A percentile compares a stretch with the other conserved stretches of the same genome.
Evolutionary conservation across 805 yeast species (phyloP).

Genomic region (Cyberlindnera xishuangbannaensis): DNA sequence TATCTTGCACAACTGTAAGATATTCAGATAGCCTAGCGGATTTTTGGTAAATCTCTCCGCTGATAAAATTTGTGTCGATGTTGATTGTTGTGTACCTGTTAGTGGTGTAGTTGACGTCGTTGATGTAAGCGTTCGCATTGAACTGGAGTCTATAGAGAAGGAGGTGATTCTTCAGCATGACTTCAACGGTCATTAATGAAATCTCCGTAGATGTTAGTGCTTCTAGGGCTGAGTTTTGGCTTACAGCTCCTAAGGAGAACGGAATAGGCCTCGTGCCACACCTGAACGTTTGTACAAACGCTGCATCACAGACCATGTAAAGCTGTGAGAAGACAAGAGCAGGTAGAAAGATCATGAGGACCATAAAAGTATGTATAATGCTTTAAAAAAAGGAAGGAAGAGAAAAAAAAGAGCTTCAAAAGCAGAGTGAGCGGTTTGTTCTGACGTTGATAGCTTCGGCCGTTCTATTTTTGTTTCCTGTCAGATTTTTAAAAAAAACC

Average conservation of each 20-base stretch:
- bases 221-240: no score
- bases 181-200: constrained; percentile 2
- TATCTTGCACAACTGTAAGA: constrained; percentile 6
- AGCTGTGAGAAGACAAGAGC: no score
- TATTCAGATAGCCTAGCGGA: constrained; percentile 4
- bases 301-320: not conserved
- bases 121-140: constrained; percentile 1
- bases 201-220: not conserved
- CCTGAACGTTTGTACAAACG: constrained; percentile 2
- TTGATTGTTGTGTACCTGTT: constrained; percentile 3
- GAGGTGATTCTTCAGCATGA: not conserved
- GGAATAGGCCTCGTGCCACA: not conserved
- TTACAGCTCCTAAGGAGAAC: not conserved
- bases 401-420: no score
- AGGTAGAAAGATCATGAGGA: no score
- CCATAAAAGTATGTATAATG: no score
- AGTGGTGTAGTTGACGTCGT: constrained; percentile 3
- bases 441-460: no score
- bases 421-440: no score
- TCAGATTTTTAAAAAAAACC: no score
- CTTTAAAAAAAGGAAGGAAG: no score
- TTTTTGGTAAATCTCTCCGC: constrained; percentile 3
- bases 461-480: no score
- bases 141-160: constrained; percentile 5
- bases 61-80: constrained; percentile 5